Evolutionary conservation across 2,329 filamentous ascomycete species (phyloP).

Genomic region (Penicillium digitatum): DNA sequence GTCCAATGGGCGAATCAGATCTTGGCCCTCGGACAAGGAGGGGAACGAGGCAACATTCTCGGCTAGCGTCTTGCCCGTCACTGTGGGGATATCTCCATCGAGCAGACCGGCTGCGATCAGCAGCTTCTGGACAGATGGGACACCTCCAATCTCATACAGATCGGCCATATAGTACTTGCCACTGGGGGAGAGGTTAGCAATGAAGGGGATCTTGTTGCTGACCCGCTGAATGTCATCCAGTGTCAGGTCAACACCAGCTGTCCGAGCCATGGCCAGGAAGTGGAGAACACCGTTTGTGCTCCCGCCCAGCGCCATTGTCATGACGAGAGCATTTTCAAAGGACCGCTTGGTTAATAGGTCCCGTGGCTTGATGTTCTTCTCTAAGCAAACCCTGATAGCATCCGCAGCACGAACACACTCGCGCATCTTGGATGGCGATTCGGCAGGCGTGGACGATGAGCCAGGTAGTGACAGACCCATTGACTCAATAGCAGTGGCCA

Average conservation of each 20-base stretch:
- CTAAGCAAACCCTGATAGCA: conserved; percentile 74
- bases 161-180: conserved; percentile 87
- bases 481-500: conserved; percentile 85
- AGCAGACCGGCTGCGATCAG: conserved; percentile 72
- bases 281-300: conserved; percentile 87
- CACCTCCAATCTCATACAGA: conserved; percentile 78
- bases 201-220: conserved; percentile 76
- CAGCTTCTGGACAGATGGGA: conserved; percentile 79
- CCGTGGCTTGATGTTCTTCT: conserved; percentile 73
- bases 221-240: conserved; percentile 80
- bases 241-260: conserved; percentile 70
- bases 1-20: conserved; percentile 73
- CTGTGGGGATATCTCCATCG: conserved; percentile 72
- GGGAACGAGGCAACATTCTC: conserved; percentile 77
- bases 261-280: conserved; percentile 84
- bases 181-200: conserved; percentile 78
- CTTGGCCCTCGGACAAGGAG: conserved; percentile 70
- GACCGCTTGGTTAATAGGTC: conserved; percentile 74
- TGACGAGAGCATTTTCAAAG: conserved; percentile 83
- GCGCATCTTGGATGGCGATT: conserved; percentile 75
- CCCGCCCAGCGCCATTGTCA: conserved; percentile 89
- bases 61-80: conserved; percentile 78
- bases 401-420: conserved; percentile 80
- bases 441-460: conserved; percentile 77
- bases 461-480: conserved; percentile 81